Percentiles rank a stretch among this genome's conserved stretches.
These are phyloP conservation scores for Epichloe coenophiala DNA, from an alignment of 2,329 filamentous ascomycete genomes.

Conservation along the genomic window DNA sequence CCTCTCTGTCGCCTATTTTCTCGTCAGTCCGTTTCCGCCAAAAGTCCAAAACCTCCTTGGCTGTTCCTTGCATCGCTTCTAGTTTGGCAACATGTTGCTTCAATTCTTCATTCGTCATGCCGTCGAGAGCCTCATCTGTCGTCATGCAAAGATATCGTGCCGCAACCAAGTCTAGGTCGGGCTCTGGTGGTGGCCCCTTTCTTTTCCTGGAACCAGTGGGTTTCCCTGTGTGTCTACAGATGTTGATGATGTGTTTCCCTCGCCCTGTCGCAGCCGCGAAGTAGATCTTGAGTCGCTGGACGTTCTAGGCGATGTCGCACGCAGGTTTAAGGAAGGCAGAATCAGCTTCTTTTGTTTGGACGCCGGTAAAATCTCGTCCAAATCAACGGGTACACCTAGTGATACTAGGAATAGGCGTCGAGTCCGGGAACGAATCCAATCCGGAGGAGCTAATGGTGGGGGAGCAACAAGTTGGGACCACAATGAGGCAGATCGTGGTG, in stretches of 20 bases:
- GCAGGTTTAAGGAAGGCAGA: constrained; percentile 74
- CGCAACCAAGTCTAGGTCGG: constrained; percentile 65
- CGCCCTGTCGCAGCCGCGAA: constrained; percentile 31
- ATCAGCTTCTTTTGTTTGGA: constrained; percentile 97
- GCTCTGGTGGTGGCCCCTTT: constrained; percentile 52
- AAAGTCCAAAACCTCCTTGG: constrained; percentile 69
- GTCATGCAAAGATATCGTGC: constrained; percentile 69
- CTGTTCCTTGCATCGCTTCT: constrained; percentile 54
- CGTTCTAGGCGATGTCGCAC: constrained; percentile 37
- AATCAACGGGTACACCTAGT: constrained; percentile 85
- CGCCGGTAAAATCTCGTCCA: constrained; percentile 92
- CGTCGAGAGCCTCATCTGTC: constrained; percentile 68
- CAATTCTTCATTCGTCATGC: constrained; percentile 68
- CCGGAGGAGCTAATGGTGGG: constrained; percentile 84
- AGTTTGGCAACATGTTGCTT: constrained; percentile 56
- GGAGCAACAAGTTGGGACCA: constrained; percentile 92
- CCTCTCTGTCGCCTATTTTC: constrained; percentile 79
- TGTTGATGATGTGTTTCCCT: constrained; percentile 40
- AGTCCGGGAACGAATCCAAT: constrained; percentile 95
- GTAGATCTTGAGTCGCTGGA: constrained; percentile 40
- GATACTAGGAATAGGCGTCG: constrained; percentile 91
- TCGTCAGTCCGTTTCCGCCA: constrained; percentile 81
- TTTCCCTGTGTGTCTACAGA: constrained; percentile 46
- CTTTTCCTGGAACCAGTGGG: constrained; percentile 30
- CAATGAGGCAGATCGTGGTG: constrained; percentile 73